Conservation (phyloP, 192 early-diverging fungal species). For the Linnemannia elongata region DNA sequence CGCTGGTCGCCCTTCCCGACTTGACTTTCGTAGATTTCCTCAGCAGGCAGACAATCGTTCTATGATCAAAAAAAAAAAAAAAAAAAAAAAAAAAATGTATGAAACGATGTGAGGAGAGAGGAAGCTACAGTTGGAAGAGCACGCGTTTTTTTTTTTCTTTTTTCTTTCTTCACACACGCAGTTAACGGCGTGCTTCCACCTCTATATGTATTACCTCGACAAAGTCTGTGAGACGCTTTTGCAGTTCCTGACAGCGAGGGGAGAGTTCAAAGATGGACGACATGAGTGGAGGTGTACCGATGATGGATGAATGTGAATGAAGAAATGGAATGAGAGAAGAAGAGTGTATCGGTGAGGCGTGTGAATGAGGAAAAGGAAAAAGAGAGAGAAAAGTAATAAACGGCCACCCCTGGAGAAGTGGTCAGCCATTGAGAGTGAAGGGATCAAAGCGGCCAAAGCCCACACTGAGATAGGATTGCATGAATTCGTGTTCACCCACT, state of each 20-base stretch:
- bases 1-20: constrained; percentile 80
- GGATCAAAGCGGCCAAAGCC: constrained; percentile 1
- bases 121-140: neutral
- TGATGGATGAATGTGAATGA: neutral
- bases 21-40: constrained; percentile 77
- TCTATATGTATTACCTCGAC: constrained; percentile 14
- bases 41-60: constrained; percentile 95
- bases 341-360: neutral
- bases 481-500: neutral
- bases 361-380: constrained; percentile 6
- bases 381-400: neutral
- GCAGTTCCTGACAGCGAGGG: constrained; percentile 30
- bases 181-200: no score
- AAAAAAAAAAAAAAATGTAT: neutral
- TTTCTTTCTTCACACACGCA: neutral
- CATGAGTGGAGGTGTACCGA: neutral
- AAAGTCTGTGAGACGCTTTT: constrained; percentile 21
- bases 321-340: neutral
- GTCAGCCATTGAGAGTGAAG: neutral
- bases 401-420: neutral
- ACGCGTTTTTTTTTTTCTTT: neutral
- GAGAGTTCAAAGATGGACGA: constrained; percentile 35
- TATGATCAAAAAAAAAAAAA: constrained; percentile 27
- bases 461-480: neutral
- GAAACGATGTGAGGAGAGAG: neutral